A percentile compares a stretch with the other conserved stretches of the same genome.
Conservation (phyloP, 148 eudicot genomes). For the Dysphania ambrosioides region DNA sequence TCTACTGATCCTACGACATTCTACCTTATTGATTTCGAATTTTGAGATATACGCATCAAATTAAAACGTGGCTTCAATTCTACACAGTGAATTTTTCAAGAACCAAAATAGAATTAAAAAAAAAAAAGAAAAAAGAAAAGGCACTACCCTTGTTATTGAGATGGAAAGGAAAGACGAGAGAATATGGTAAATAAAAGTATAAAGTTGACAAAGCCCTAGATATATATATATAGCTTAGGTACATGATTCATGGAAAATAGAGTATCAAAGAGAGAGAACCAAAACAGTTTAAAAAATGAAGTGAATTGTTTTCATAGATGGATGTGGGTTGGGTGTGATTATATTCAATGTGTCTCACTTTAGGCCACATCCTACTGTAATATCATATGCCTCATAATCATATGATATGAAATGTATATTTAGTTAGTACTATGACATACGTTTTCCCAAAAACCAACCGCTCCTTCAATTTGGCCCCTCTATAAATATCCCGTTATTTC, state of each 20-base stretch:
- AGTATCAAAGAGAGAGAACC: neutral
- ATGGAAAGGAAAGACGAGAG: constrained; percentile 16
- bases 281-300: neutral
- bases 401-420: constrained; percentile 8
- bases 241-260: constrained; percentile 10
- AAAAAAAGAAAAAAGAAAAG: constrained; percentile 12
- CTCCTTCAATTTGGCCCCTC: constrained; percentile 3
- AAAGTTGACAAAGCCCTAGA: constrained; percentile 25
- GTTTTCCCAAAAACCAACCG: neutral
- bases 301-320: constrained; percentile 1
- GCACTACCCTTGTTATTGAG: constrained; percentile 12
- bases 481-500: constrained; percentile 22
- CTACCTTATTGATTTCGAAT: neutral
- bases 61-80: neutral
- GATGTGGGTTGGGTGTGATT: constrained; percentile 32
- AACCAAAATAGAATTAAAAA: neutral
- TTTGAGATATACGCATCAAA: neutral
- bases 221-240: too few relatives aligned
- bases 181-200: constrained; percentile 12
- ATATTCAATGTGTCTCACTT: constrained; percentile 34
- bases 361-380: constrained; percentile 25
- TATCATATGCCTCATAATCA: constrained; percentile 27
- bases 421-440: constrained; percentile 5
- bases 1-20: neutral
- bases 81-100: neutral